Evolutionary conservation across 2,329 filamentous ascomycete genomes (phyloP).

Genomic region (Biscogniauxia mediterranea): DNA sequence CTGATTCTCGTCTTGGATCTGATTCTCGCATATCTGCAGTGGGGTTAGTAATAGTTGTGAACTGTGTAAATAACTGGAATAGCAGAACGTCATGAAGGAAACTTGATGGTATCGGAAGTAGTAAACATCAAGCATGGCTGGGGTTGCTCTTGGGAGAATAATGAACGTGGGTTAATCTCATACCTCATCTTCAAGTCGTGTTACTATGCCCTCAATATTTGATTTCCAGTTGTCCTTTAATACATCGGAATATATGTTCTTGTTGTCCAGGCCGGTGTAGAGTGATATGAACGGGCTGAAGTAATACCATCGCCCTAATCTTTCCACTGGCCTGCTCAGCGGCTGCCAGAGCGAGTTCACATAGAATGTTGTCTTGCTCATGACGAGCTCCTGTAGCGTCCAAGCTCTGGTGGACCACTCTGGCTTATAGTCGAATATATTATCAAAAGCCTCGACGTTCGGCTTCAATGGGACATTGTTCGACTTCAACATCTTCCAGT

Average conservation of each 20-base stretch:
- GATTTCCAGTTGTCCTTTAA: neutral
- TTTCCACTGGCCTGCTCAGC: constrained; percentile 29
- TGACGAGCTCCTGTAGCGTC: constrained; percentile 34
- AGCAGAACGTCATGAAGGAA: no score
- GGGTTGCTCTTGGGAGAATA: no score
- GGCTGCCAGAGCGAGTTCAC: constrained; percentile 31
- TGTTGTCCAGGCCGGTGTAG: constrained; percentile 21
- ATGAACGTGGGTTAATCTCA: no score
- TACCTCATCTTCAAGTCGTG: no score
- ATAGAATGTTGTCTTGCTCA: constrained; percentile 37
- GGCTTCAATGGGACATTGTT: constrained; percentile 7
- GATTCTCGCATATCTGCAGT: no score
- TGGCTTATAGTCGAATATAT: constrained; percentile 9
- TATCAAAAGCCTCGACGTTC: constrained; percentile 9
- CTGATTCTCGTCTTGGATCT: no score
- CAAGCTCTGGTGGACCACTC: constrained; percentile 32
- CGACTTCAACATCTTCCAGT: constrained; percentile 23
- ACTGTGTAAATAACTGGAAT: no score
- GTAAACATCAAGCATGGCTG: no score
- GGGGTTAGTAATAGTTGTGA: no score
- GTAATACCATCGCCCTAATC: constrained; percentile 32
- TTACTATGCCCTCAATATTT: no score
- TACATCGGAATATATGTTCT: constrained; percentile 14
- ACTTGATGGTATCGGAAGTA: no score
- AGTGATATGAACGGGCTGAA: constrained; percentile 29